Percentiles rank a stretch among this genome's conserved stretches.
Evolutionary conservation across 352 stramenopile genomes (phyloP).

Genomic region (Aphanomyces cochlioides): DNA sequence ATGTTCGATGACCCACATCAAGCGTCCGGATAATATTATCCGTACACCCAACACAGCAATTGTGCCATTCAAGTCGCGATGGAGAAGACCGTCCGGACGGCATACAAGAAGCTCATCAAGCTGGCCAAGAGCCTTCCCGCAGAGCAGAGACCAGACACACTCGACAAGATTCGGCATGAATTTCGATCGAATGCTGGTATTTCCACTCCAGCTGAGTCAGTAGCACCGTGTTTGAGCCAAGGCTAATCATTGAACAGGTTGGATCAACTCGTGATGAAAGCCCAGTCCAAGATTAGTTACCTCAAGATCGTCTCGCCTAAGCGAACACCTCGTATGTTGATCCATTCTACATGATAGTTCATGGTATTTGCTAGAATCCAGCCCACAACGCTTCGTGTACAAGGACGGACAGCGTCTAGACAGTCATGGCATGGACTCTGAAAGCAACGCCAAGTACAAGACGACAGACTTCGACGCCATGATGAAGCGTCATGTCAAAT

Average conservation of each 20-base stretch:
- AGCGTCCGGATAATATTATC: not conserved
- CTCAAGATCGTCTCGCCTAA: slow-evolving; percentile 84
- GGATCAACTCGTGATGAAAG: slow-evolving; percentile 60
- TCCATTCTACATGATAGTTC: not conserved
- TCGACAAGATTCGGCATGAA: slow-evolving; percentile 72
- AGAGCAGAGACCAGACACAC: slow-evolving; percentile 53
- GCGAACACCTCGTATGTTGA: slow-evolving; percentile 43
- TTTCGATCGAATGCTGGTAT: slow-evolving; percentile 62
- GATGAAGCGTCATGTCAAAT: slow-evolving; percentile 66
- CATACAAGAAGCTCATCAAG: slow-evolving; percentile 84
- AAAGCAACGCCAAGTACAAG: slow-evolving; percentile 62
- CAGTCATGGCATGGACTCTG: slow-evolving; percentile 38
- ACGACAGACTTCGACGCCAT: slow-evolving; percentile 63
- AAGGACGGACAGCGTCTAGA: slow-evolving; percentile 72
- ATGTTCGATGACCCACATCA: too few relatives aligned
- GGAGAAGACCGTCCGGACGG: slow-evolving; percentile 35
- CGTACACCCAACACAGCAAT: too few relatives aligned
- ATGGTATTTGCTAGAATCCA: slow-evolving; percentile 39
- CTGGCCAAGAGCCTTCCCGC: slow-evolving; percentile 71
- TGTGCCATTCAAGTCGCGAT: not conserved
- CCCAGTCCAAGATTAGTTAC: slow-evolving; percentile 78
- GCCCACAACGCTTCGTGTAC: slow-evolving; percentile 78
- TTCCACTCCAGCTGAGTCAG: slow-evolving; percentile 64
- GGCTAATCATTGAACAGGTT: slow-evolving; percentile 38
- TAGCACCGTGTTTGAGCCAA: slow-evolving; percentile 10